These are phyloP conservation scores for Vishniacozyma victoriae DNA, from an alignment of 768 basidiomycete genomes.

Conservation along the genomic window DNA sequence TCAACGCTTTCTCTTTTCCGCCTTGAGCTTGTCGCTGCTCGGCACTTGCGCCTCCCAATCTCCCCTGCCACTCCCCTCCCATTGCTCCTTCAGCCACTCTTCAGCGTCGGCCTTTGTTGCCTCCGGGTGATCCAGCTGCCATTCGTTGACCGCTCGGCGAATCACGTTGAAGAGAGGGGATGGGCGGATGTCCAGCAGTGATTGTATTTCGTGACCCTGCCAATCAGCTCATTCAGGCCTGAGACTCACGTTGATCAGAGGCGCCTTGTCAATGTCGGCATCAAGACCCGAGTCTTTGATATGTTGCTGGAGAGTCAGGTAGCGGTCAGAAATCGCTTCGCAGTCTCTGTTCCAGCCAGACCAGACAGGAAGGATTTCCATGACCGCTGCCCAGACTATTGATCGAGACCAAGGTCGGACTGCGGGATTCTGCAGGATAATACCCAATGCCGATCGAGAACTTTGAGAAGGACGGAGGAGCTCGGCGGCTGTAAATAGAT, in stretches of 20 bases:
- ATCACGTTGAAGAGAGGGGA: constrained; percentile 67
- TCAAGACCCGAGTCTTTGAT: constrained; percentile 62
- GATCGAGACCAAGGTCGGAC: constrained; percentile 29
- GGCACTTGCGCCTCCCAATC: constrained; percentile 23
- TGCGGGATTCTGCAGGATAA: constrained; percentile 42
- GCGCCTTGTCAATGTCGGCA: constrained; percentile 60
- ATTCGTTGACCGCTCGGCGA: constrained; percentile 64
- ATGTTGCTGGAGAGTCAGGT: constrained; percentile 60
- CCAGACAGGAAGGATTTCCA: constrained; percentile 18
- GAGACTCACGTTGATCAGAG: constrained; percentile 68
- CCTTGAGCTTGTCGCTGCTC: constrained; percentile 4
- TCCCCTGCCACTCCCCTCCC: constrained; percentile 19
- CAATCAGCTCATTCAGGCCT: constrained; percentile 5
- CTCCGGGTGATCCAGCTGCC: constrained; percentile 76
- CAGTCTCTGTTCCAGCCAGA: constrained; percentile 50
- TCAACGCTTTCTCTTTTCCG: constrained; percentile 16
- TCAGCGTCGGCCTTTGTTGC: constrained; percentile 63
- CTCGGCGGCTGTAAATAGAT: constrained; percentile 21
- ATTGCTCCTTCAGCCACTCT: constrained; percentile 55
- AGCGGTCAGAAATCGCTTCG: constrained; percentile 54
- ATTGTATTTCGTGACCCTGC: constrained; percentile 66
- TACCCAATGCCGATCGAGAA: constrained; percentile 46
- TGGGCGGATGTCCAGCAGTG: constrained; percentile 55
- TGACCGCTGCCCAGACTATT: constrained; percentile 12
- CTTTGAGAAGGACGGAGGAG: constrained; percentile 13